These are phyloP conservation scores for Trichosanthes cucumerina DNA, from an alignment of 306 rosid genomes.

Conservation along the genomic window DNA sequence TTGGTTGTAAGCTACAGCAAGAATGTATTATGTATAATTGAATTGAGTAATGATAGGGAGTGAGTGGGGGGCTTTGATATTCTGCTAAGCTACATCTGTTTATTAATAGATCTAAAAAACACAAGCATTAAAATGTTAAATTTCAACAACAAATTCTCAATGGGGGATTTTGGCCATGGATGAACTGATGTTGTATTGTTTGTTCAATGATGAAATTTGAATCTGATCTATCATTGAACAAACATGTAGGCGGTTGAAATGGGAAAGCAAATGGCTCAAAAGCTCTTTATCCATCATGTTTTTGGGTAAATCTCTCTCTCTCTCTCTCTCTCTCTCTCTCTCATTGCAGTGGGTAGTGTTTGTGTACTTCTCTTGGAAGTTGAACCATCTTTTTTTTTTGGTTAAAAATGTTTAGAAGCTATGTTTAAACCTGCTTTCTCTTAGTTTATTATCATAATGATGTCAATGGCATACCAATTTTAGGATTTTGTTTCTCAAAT, in stretches of 20 bases:
- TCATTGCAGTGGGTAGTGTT: neutral
- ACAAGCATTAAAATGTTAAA: neutral
- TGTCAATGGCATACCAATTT: too few species aligned
- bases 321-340: neutral
- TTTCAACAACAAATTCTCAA: neutral
- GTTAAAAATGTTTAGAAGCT: neutral
- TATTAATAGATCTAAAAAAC: neutral
- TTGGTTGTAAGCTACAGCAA: neutral
- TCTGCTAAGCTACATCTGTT: neutral
- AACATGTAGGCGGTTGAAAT: conserved; percentile 60
- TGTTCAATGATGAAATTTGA: neutral
- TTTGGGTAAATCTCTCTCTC: conserved; percentile 51
- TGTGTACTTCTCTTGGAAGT: neutral
- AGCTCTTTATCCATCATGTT: conserved; percentile 78
- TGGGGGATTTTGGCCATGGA: neutral
- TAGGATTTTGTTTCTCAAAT: too few species aligned
- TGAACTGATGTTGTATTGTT: neutral
- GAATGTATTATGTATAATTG: neutral
- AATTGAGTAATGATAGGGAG: neutral
- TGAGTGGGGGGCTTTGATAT: neutral
- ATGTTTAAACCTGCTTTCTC: neutral
- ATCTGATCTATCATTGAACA: neutral
- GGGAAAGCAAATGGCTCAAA: conserved; percentile 60
- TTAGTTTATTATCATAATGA: too few species aligned
- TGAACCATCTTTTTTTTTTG: neutral